Evolutionary conservation across 768 basidiomycete species (phyloP).

Genomic region (Amanita fuliginea): DNA sequence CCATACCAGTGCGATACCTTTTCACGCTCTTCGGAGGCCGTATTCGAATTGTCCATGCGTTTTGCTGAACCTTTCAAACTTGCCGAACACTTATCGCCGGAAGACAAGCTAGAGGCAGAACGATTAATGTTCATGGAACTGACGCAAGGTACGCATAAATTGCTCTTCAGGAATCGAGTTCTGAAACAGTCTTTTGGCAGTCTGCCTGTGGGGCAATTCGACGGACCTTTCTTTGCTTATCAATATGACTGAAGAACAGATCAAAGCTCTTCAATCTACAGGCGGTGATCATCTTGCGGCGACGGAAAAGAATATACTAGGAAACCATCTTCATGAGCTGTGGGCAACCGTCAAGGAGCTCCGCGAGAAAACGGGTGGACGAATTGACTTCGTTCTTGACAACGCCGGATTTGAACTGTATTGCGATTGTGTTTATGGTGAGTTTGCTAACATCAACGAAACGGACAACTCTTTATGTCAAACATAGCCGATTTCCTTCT

Average conservation of each 20-base stretch:
- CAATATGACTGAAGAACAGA: conserved; percentile 97
- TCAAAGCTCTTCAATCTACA: conserved; percentile 91
- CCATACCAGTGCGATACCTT: conserved; percentile 77
- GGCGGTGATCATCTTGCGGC: conserved; percentile 93
- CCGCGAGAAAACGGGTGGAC: conserved; percentile 57
- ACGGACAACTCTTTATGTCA: conserved; percentile 2
- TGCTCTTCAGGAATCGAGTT: not conserved
- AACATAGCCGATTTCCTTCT: conserved; percentile 79
- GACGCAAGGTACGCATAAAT: conserved; percentile 50
- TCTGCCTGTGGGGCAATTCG: conserved; percentile 95
- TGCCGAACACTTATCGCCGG: conserved; percentile 36
- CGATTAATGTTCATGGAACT: conserved; percentile 85
- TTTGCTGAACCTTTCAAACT: conserved; percentile 80
- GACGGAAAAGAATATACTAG: conserved; percentile 93
- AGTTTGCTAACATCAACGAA: conserved; percentile 8
- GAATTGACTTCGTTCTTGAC: conserved; percentile 76
- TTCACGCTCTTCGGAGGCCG: conserved; percentile 83
- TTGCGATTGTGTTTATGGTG: conserved; percentile 80
- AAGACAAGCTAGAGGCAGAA: conserved; percentile 58
- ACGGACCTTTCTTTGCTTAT: conserved; percentile 92
- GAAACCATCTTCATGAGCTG: conserved; percentile 62
- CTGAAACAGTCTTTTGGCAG: conserved; percentile 27
- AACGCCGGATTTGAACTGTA: conserved; percentile 88
- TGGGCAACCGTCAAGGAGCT: conserved; percentile 70
- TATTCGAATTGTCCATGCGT: conserved; percentile 87